Evolutionary conservation across 805 yeast genomes (phyloP), one percentile per base, ranked within the genome.

Genomic region (Isabelozyma gotoi): DNA sequence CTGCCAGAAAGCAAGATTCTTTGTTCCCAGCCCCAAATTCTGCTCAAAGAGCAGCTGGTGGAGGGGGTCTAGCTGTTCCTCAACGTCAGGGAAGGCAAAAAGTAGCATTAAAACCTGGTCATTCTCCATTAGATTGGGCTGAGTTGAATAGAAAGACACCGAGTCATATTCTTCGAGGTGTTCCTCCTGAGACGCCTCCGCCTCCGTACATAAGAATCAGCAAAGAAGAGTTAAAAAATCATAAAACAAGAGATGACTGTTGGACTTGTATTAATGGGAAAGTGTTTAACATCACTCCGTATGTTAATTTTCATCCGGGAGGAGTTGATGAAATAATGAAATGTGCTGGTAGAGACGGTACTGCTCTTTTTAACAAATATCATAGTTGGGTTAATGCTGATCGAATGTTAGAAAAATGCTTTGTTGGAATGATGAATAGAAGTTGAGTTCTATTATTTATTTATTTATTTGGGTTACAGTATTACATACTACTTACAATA

Each of bases 91-190:
- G 43, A 16, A 40, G 73, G 2, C 49, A 54, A 7, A 87, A 88
- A 53, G 91, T 88, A 3, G 72, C 64, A 0, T 69, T 88, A 14
- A 70, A 76, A 35, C 95, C 94, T 0, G 95, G 96, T 1, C 88
- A 82, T 56, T 88, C 96, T 2, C 91, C 95, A 0, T 62, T 88
- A 47, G 96, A 88, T 59, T 88, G 96, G 96, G 96, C 91, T 11
- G 63, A 73, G 7, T 59, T 80, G 19, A 81, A 80, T 41, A 57
- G 66, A 11, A 65, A 74, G 5, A 49, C 57, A 4, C 65, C 73
- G 0, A 77, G 76, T 7, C 59, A 65, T 45, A 72, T 80, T 46
- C 71, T 86, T 34, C 62, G 87, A 50, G 85, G 81, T 0, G 74
- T 78, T 2, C 67, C 66, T 3, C 72, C 76, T 0, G 62, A 64